Evolutionary conservation across 768 basidiomycete species (phyloP).

Genomic region (Tylopilus sp.): DNA sequence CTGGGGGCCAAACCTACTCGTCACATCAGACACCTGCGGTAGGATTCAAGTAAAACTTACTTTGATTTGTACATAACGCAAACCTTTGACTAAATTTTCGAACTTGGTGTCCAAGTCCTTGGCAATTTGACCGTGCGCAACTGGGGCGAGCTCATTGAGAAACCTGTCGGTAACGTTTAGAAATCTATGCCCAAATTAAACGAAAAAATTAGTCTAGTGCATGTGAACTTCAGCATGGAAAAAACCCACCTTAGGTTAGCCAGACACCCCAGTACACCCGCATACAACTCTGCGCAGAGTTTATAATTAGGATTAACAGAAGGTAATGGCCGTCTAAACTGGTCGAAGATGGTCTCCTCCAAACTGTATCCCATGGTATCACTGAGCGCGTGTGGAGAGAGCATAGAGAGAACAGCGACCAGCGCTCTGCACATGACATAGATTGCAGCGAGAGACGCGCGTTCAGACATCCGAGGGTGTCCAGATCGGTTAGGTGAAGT

Average conservation of each 20-base stretch:
- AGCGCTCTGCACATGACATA: constrained; percentile 90
- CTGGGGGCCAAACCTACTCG: constrained; percentile 84
- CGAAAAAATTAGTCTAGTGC: not conserved
- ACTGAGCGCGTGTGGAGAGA: constrained; percentile 74
- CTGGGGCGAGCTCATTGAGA: constrained; percentile 70
- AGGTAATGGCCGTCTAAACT: constrained; percentile 65
- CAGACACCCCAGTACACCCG: constrained; percentile 79
- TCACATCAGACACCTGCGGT: not conserved
- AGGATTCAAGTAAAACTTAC: constrained; percentile 39
- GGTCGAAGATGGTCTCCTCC: constrained; percentile 88
- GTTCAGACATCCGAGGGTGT: constrained; percentile 44
- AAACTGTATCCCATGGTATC: constrained; percentile 74
- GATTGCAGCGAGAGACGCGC: constrained; percentile 77
- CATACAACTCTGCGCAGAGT: constrained; percentile 78
- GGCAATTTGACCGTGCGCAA: constrained; percentile 69
- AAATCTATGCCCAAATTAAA: constrained; percentile 49
- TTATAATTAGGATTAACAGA: constrained; percentile 72
- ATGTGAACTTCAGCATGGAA: not conserved
- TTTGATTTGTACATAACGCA: constrained; percentile 82
- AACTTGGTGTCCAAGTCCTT: constrained; percentile 81
- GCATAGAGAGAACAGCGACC: constrained; percentile 67
- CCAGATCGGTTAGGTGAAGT: constrained; percentile 38
- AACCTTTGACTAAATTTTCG: constrained; percentile 79
- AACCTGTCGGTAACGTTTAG: constrained; percentile 92
- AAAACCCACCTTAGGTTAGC: constrained; percentile 69